These are phyloP conservation scores for Tuber melanosporum DNA, from an alignment of 495 filamentous ascomycete genomes.

Conservation along the genomic window DNA sequence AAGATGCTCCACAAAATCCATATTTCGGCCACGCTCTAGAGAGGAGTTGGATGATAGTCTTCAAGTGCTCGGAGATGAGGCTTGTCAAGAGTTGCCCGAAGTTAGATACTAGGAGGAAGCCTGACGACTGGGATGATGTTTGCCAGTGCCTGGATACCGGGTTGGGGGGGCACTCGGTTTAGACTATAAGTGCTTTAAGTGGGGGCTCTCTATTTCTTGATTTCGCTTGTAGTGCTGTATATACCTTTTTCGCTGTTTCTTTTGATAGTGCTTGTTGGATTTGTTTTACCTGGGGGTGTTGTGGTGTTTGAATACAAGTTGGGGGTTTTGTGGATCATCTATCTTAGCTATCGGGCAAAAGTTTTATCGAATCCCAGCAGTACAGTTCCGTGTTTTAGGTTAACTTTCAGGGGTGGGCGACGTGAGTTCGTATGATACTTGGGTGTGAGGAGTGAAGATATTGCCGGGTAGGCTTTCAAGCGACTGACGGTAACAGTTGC, in stretches of 20 bases:
- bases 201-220: background rate
- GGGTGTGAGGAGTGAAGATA: background rate
- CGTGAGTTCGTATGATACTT: background rate
- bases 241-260: constrained; percentile 1
- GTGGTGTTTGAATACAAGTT: background rate
- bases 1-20: constrained; percentile 42
- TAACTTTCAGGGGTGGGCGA: background rate
- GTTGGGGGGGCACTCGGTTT: background rate
- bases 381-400: background rate
- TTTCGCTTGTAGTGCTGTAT: background rate
- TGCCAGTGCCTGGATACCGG: constrained; percentile 46
- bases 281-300: background rate
- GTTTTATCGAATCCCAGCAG: background rate
- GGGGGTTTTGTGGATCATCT: background rate
- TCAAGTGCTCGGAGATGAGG: constrained; percentile 44
- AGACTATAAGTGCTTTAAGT: background rate
- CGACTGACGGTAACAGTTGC: background rate
- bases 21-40: constrained; percentile 47
- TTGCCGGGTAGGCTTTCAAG: background rate
- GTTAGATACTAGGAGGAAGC: constrained; percentile 41
- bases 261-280: background rate
- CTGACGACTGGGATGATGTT: constrained; percentile 39
- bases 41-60: constrained; percentile 45
- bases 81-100: constrained; percentile 44
- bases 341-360: background rate